Percentiles rank a stretch among this genome's conserved stretches.
Evolutionary conservation across 202 grass and related monocot species (phyloP).

Genomic region (Saccharum hybrid): DNA sequence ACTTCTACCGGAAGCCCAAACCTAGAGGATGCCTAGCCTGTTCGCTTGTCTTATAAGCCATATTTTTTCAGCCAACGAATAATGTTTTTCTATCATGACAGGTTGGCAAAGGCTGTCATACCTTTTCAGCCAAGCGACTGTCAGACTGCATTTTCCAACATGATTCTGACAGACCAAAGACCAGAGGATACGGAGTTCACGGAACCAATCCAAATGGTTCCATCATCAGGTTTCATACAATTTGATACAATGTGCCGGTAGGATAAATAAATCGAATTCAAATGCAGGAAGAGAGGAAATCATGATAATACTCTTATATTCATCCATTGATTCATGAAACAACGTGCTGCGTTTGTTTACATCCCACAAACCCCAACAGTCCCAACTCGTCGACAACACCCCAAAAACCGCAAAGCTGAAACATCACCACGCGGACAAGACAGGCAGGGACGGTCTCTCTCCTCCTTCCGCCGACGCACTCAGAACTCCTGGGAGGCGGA

Average conservation of each 20-base stretch:
- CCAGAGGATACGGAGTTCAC: background rate
- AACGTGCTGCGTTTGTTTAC: background rate
- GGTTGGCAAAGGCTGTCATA: no score
- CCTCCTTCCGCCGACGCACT: background rate
- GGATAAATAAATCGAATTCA: background rate
- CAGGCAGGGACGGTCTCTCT: background rate
- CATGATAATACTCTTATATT: background rate
- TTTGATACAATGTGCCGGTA: background rate
- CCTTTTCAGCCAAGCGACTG: no score
- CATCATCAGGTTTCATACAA: background rate
- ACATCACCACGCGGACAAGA: background rate
- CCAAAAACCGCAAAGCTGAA: conserved; percentile 6
- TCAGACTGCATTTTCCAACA: background rate
- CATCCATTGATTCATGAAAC: conserved; percentile 1
- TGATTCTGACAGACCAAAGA: background rate
- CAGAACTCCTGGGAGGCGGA: conserved; percentile 64
- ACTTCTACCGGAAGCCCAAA: background rate
- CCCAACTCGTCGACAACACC: background rate
- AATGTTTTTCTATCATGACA: no score
- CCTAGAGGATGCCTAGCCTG: no score
- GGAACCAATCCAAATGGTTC: background rate
- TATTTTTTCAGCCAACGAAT: no score
- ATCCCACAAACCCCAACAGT: conserved; percentile 6
- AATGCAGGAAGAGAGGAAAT: background rate
- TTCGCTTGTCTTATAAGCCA: no score